Conservation (phyloP, 345 rosid genomes). For the Syzygium jambos region DNA sequence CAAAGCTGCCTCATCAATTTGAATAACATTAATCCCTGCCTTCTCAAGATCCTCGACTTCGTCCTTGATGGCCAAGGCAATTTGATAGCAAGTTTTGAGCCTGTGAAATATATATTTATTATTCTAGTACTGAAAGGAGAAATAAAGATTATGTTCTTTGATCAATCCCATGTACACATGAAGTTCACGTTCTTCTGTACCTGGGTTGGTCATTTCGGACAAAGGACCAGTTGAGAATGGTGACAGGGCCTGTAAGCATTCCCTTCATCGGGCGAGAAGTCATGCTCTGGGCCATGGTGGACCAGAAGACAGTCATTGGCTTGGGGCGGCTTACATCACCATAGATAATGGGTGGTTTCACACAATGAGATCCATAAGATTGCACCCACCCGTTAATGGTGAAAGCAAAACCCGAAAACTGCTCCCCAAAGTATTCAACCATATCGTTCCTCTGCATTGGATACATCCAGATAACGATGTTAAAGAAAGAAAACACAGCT, state of each 20-base stretch:
- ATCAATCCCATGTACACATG: background rate
- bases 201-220: constrained; percentile 94
- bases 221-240: constrained; percentile 95
- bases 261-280: constrained; percentile 32
- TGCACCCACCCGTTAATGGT: constrained; percentile 97
- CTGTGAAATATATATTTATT: constrained; percentile 17
- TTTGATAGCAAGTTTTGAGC: constrained; percentile 86
- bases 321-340: constrained; percentile 99
- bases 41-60: constrained; percentile 97
- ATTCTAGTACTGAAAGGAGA: background rate
- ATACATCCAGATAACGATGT: background rate
- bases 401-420: constrained; percentile 86
- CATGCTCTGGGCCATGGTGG: too few relatives aligned
- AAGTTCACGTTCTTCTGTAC: constrained; percentile 18
- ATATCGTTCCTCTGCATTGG: constrained; percentile 77
- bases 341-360: constrained; percentile 96
- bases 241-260: constrained; percentile 97
- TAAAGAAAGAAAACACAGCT: background rate
- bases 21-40: constrained; percentile 78
- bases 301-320: constrained; percentile 48
- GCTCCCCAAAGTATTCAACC: constrained; percentile 99
- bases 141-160: rapidly evolving
- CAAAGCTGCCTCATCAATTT: constrained; percentile 95
- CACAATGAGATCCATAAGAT: constrained; percentile 93
- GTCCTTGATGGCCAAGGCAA: constrained; percentile 94